These are phyloP conservation scores for Graphiopsis chlorocephala DNA, from an alignment of 2,329 filamentous ascomycete genomes.

Conservation along the genomic window DNA sequence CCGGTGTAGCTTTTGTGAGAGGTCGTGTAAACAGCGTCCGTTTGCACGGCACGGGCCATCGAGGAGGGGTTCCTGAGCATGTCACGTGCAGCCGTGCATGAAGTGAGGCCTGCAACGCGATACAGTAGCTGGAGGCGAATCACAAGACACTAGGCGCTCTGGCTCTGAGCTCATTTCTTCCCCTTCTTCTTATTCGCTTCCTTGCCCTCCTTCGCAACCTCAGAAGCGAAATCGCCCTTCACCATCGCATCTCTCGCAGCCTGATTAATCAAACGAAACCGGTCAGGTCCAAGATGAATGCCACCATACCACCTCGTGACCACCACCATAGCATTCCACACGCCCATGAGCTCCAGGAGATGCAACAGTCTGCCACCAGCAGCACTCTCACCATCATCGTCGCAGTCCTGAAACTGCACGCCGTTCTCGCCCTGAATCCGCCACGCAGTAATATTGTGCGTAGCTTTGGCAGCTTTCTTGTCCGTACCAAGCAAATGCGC, in stretches of 20 bases:
- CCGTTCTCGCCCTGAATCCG: slow-evolving; percentile 63
- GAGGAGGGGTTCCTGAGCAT: not conserved
- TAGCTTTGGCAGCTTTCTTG: slow-evolving; percentile 78
- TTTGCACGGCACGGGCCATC: not conserved
- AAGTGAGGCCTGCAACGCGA: not conserved
- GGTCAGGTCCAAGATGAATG: slow-evolving; percentile 78
- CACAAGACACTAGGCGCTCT: not conserved
- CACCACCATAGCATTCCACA: slow-evolving; percentile 90
- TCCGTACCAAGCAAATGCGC: slow-evolving; percentile 76
- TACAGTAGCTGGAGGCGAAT: not conserved
- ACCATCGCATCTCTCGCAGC: slow-evolving; percentile 82
- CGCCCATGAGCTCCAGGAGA: slow-evolving; percentile 89
- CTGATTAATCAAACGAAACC: slow-evolving; percentile 87
- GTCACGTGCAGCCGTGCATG: not conserved
- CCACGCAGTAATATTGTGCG: slow-evolving; percentile 96
- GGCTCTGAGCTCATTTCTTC: slow-evolving; percentile 2
- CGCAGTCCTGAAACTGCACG: slow-evolving; percentile 75
- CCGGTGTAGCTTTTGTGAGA: not conserved
- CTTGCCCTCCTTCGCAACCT: not conserved
- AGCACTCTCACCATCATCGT: slow-evolving; percentile 94
- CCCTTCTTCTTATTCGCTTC: slow-evolving; percentile 9
- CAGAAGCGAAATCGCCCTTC: slow-evolving; percentile 56
- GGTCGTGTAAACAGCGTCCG: not conserved
- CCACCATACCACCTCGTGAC: slow-evolving; percentile 96
- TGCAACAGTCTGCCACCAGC: slow-evolving; percentile 82